Conservation (phyloP, 2,329 filamentous ascomycete species). For the Didymosphaeria variabile region DNA sequence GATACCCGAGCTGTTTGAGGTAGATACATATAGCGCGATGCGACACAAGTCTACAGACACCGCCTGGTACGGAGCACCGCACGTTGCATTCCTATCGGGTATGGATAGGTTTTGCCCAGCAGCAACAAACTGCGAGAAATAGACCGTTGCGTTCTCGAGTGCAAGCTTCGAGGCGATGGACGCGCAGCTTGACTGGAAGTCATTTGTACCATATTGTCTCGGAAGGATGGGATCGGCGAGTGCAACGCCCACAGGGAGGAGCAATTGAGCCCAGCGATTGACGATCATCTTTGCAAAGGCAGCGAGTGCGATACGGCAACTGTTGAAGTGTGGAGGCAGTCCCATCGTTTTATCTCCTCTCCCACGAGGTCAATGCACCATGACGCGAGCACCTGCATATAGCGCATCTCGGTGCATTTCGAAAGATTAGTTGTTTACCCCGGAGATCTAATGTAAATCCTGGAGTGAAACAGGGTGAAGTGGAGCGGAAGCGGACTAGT, state of each 20-base stretch:
- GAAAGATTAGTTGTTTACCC: neutral
- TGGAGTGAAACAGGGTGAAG: neutral
- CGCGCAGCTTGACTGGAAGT: conserved; percentile 35
- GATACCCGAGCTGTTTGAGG: conserved; percentile 51
- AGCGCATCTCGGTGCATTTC: conserved; percentile 4
- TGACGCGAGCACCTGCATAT: conserved; percentile 8
- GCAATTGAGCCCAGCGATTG: conserved; percentile 6
- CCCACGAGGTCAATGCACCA: conserved; percentile 7
- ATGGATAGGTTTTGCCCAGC: conserved; percentile 53
- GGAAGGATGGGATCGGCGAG: neutral
- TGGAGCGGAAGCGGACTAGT: neutral
- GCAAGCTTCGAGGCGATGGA: conserved; percentile 41
- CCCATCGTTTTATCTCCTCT: conserved; percentile 2
- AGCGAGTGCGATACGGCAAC: neutral
- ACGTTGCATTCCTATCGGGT: conserved; percentile 52
- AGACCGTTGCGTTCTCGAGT: conserved; percentile 47
- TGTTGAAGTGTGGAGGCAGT: neutral
- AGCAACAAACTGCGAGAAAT: conserved; percentile 49
- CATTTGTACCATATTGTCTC: conserved; percentile 12
- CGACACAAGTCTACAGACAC: conserved; percentile 52
- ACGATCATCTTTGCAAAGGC: conserved; percentile 4
- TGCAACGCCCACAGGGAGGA: neutral
- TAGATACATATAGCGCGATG: conserved; percentile 52
- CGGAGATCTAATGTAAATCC: neutral
- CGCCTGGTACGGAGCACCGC: conserved; percentile 40